Evolutionary conservation across 2,329 filamentous ascomycete species (phyloP).

Genomic region (Alternaria brassicicola): DNA sequence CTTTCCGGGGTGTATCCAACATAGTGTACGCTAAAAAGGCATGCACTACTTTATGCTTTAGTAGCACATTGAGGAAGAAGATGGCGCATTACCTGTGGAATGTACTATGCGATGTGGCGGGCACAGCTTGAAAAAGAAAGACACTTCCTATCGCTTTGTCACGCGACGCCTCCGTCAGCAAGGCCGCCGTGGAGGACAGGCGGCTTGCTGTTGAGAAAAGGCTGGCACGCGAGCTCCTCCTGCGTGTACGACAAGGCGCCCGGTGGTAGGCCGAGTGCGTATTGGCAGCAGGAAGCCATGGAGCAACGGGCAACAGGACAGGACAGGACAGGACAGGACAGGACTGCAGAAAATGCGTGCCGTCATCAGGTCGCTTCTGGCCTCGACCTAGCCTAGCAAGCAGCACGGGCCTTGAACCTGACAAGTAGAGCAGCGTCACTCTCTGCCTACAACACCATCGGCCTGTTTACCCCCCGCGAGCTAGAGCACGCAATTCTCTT

Average conservation of each 20-base stretch:
- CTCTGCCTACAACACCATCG: constrained; percentile 27
- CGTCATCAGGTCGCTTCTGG: constrained; percentile 20
- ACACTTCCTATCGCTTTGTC: background rate
- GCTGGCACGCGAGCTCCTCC: constrained; percentile 8
- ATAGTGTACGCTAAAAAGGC: background rate
- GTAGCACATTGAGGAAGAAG: background rate
- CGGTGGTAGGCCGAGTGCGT: constrained; percentile 4
- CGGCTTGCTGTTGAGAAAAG: too few relatives aligned
- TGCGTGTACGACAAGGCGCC: constrained; percentile 1
- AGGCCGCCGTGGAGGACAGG: too few relatives aligned
- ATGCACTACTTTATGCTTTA: background rate
- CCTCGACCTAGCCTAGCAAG: constrained; percentile 19
- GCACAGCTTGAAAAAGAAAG: background rate
- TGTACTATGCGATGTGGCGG: background rate
- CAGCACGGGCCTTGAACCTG: constrained; percentile 13
- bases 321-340: constrained; percentile 3
- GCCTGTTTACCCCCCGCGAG: constrained; percentile 26
- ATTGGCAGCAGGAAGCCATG: constrained; percentile 1
- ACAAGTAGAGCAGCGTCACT: constrained; percentile 19
- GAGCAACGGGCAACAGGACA: constrained; percentile 6
- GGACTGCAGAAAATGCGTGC: constrained; percentile 26
- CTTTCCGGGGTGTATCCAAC: background rate
- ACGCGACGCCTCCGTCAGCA: background rate
- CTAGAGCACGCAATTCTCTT: constrained; percentile 27
- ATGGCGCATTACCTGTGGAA: background rate